Percentiles rank a stretch among this genome's conserved stretches.
phyloP scores from a whole-genome alignment of 2,329 filamentous ascomycete species.

The Fusarium setosum region DNA sequence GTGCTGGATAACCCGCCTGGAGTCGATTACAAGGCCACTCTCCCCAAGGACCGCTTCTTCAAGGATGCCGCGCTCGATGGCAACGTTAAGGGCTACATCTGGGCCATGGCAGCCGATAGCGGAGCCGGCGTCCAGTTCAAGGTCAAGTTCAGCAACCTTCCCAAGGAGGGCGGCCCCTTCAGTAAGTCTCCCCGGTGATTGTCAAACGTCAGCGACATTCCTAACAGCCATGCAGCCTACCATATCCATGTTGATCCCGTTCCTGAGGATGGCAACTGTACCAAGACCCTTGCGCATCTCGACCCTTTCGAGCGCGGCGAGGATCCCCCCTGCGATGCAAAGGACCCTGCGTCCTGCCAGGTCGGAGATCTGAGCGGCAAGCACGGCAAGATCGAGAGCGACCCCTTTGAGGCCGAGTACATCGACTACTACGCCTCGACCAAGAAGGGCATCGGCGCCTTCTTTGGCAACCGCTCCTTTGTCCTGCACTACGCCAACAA shows the following conservation, averaged over 20 bases:
- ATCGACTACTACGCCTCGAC: slow-evolving; percentile 69
- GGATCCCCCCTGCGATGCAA: slow-evolving; percentile 67
- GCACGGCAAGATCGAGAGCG: slow-evolving; percentile 68
- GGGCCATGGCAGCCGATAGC: slow-evolving; percentile 56
- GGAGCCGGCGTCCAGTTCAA: slow-evolving; percentile 67
- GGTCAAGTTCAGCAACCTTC: slow-evolving; percentile 68
- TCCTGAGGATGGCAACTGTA: slow-evolving; percentile 77
- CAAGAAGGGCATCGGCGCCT: slow-evolving; percentile 60
- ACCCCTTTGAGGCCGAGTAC: slow-evolving; percentile 63
- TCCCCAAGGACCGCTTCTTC: slow-evolving; percentile 66
- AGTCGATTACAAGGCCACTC: slow-evolving; percentile 64
- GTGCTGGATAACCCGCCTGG: slow-evolving; percentile 67
- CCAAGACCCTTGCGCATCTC: slow-evolving; percentile 72
- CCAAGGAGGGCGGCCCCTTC: slow-evolving; percentile 68
- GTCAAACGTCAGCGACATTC: background rate
- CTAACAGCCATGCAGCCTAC: slow-evolving; percentile 63
- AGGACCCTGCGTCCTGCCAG: slow-evolving; percentile 73
- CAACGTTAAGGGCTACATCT: slow-evolving; percentile 66
- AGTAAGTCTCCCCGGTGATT: slow-evolving; percentile 54
- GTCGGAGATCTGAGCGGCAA: slow-evolving; percentile 83
- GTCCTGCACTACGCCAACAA: slow-evolving; percentile 73
- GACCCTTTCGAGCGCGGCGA: slow-evolving; percentile 77
- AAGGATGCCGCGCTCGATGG: slow-evolving; percentile 58
- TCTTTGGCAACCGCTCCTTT: slow-evolving; percentile 73
- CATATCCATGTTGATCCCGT: slow-evolving; percentile 78